Conservation (phyloP, 192 early-diverging fungal species). For the Polychytrium aggregatum region DNA sequence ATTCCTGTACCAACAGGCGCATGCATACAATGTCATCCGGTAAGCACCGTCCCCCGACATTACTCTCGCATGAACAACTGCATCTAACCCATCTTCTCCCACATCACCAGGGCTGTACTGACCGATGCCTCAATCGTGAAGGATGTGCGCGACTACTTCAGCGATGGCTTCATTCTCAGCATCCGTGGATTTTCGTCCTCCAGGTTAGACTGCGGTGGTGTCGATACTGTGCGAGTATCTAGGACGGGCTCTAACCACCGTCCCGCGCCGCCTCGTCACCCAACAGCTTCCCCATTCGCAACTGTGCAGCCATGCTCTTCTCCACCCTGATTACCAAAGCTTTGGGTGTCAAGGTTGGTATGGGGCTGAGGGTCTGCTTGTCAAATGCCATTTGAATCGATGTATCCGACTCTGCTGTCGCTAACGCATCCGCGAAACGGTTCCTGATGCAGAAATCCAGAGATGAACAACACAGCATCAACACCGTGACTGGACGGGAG, state of each 20-base stretch:
- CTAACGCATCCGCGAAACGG: not conserved
- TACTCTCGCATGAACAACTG: not conserved
- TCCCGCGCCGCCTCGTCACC: too few species aligned
- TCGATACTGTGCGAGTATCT: too few species aligned
- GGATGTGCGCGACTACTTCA: conserved; percentile 62
- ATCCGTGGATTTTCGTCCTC: conserved; percentile 70
- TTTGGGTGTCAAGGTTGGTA: conserved; percentile 59
- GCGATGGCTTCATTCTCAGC: conserved; percentile 64
- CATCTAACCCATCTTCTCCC: not conserved
- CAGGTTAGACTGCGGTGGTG: too few species aligned
- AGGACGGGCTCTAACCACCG: too few species aligned
- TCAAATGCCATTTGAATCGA: not conserved
- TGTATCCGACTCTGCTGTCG: not conserved
- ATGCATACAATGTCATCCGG: conserved; percentile 83
- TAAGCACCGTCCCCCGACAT: not conserved
- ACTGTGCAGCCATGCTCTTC: conserved; percentile 88
- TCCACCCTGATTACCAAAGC: conserved; percentile 70
- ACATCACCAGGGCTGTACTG: conserved; percentile 41
- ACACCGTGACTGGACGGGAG: conserved; percentile 75
- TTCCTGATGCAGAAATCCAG: conserved; percentile 36
- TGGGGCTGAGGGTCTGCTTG: not conserved
- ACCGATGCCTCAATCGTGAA: conserved; percentile 68
- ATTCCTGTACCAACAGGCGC: too few species aligned
- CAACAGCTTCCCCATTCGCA: conserved; percentile 90
- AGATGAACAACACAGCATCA: conserved; percentile 59